Base-by-base conservation (phyloP, 2,329 filamentous ascomycete species). In the Colletotrichum brevisporum region DNA sequence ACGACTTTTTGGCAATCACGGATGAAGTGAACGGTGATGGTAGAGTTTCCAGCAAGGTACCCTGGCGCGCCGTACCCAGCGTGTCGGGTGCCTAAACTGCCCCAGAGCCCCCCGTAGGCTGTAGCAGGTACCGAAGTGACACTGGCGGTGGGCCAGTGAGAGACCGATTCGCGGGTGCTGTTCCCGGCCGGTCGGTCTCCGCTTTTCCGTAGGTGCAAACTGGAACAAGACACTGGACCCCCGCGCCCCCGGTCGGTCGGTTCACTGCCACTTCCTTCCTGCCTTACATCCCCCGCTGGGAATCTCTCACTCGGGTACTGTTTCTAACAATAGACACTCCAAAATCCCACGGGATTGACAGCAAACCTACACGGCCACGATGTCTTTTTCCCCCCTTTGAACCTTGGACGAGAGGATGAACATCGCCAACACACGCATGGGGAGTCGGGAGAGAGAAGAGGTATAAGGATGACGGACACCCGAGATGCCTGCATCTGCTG, bases 211-310 rank as follows among this genome's bases (percentile, higher is more conserved):
- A 24, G 21, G 21, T 24, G 21, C 21, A 24, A 24, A n/a, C n/a
- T n/a, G n/a, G n/a, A n/a, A 24, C 58, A 48, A 21, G 4, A 8
- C 10, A 50, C 58, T 16, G 21, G 21, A 24, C 21, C 21, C 21
- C 21, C 21, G 21, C 21, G 21, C 21, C 31, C 31, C 58, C 50
- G 50, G 48, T 26, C 16, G 39, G 16, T 9, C 8, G 21, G 18
- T 62, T 50, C 45, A 62, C 58, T 54, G 58, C 58, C 58, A 62
- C 58, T 62, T 62, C 58, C 58, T 62, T 62, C 50, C n/a, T 36
- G 31, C 27, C 27, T 31, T 31, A n/a, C 39, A 24, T 27, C 39
- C 58, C 58, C 58, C 48, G 27, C 58, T 26, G 16, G 50, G 48
- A 31, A 31, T 24, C 21, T 12, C 15, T 31, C 21, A 16, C 13